Percentiles rank a stretch among this genome's conserved stretches.
Evolutionary conservation across 2,329 filamentous ascomycete genomes (phyloP).

Genomic region (Leptoxyphium fumago): DNA sequence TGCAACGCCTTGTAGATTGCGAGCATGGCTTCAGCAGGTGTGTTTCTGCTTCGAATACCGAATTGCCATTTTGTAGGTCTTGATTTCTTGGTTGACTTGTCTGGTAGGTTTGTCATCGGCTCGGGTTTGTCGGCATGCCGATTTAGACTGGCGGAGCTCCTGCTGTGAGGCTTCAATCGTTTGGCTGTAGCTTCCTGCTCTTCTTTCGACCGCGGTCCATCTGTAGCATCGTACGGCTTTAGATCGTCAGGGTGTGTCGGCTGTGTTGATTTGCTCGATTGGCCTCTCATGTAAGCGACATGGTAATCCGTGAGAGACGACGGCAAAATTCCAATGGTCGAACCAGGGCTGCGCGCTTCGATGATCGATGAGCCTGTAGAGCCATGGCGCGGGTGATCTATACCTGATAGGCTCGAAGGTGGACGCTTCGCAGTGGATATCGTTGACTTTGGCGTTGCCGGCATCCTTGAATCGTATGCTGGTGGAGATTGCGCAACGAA

Average conservation of each 20-base stretch:
- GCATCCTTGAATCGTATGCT: slow-evolving; percentile 26
- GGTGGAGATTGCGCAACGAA: slow-evolving; percentile 44
- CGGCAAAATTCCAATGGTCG: slow-evolving; percentile 81
- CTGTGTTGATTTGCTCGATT: slow-evolving; percentile 22
- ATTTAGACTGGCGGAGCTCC: slow-evolving; percentile 23
- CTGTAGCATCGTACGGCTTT: slow-evolving; percentile 15
- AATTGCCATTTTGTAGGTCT: slow-evolving; percentile 94
- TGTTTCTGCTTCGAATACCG: slow-evolving; percentile 85
- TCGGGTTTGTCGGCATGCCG: slow-evolving; percentile 31
- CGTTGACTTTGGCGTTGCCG: slow-evolving; percentile 6
- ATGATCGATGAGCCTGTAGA: slow-evolving; percentile 27
- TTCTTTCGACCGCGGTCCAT: slow-evolving; percentile 33
- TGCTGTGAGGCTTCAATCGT: slow-evolving; percentile 79
- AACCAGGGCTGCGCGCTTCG: slow-evolving; percentile 34
- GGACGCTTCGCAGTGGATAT: slow-evolving; percentile 2
- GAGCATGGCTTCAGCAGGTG: slow-evolving; percentile 82
- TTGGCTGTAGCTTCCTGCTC: slow-evolving; percentile 71
- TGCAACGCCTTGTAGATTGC: slow-evolving; percentile 88
- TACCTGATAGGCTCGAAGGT: slow-evolving; percentile 6
- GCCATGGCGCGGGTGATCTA: slow-evolving; percentile 29
- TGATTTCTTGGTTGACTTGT: slow-evolving; percentile 42
- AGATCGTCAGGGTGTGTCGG: slow-evolving; percentile 12
- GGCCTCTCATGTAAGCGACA: slow-evolving; percentile 71
- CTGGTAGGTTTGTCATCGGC: slow-evolving; percentile 39
- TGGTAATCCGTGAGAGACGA: slow-evolving; percentile 86